These are phyloP conservation scores for Bipolaris sorokiniana DNA, from an alignment of 2,329 filamentous ascomycete species.

Conservation along the genomic window DNA sequence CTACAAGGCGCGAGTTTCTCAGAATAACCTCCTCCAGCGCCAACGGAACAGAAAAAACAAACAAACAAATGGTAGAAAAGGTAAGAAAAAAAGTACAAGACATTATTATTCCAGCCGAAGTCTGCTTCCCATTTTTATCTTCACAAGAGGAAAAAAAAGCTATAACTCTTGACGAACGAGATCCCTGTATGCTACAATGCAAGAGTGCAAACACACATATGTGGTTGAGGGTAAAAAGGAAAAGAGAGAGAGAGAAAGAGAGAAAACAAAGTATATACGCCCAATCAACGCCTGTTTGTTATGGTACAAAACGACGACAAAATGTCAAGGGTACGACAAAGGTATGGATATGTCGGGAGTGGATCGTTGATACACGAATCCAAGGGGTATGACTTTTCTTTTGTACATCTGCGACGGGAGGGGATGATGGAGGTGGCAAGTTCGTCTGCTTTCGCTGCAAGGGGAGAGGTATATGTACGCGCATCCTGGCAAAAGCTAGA, in stretches of 20 bases:
- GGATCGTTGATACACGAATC: too few species aligned
- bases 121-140: neutral
- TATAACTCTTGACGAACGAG: neutral
- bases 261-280: conserved; percentile 9
- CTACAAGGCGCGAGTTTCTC: neutral
- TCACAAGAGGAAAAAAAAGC: neutral
- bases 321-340: neutral
- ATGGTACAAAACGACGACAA: conserved; percentile 8
- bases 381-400: neutral
- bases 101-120: neutral
- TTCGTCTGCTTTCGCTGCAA: neutral
- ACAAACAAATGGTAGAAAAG: neutral
- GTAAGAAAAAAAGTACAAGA: neutral
- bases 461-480: neutral
- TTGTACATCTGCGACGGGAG: conserved; percentile 9
- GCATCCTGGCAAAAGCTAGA: neutral
- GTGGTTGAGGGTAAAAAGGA: neutral
- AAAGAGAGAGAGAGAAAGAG: neutral
- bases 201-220: neutral
- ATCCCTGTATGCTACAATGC: conserved; percentile 4
- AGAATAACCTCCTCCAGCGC: neutral
- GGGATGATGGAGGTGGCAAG: conserved; percentile 5
- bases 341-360: neutral
- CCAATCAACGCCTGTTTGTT: conserved; percentile 4
- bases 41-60: neutral